Evolutionary conservation across 441 rosid species (phyloP), one percentile per base, ranked within the genome.

Genomic region (Pelargonium citronellum): DNA sequence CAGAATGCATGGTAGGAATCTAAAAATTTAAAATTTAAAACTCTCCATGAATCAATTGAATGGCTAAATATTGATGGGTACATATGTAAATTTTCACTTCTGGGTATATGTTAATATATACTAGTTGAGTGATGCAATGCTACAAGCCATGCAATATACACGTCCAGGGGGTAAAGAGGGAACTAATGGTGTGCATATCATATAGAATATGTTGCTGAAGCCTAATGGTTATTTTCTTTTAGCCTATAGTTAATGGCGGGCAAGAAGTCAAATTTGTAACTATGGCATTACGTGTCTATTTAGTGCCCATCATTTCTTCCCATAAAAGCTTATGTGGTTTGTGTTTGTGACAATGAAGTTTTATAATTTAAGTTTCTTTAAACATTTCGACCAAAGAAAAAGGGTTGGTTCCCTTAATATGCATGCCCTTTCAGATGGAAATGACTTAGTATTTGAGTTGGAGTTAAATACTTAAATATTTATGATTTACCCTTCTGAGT

Each of bases 241-340:
- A 9, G n/a, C n/a, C 51, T 46, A 2, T 13, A 46, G 51, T 46
- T 10, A 9, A 46, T 46, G 51, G 12, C 11, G 64, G 30, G 70
- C 19, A 41, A 13, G 15, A 66, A 64, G 71, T 68, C 55, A 4
- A 4, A 61, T 71, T 1, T 16, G 67, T 62, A 5, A 3, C 15
- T 69, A 37, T 67, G 68, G 24, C 46, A 24, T 22, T 67, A 19
- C 47, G 46, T 71, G 67, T 71, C 65, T 66, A 71, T 72, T 37
- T 57, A 68, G 39, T 34, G 62, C 69, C 69, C n/a, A 16, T 37
- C 63, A 30, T 67, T 68, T 60, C 57, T 71, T 69, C 66, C 62
- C 69, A 69, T 63, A 60, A 70, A 77, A 64, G 37, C 13, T 10
- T 66, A 30, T 22, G 44, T 66, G 51, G 24, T 13, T 16, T 34